Base-by-base conservation (phyloP, 1,284 basidiomycete species). In the Neolentinus lepideus region DNA sequence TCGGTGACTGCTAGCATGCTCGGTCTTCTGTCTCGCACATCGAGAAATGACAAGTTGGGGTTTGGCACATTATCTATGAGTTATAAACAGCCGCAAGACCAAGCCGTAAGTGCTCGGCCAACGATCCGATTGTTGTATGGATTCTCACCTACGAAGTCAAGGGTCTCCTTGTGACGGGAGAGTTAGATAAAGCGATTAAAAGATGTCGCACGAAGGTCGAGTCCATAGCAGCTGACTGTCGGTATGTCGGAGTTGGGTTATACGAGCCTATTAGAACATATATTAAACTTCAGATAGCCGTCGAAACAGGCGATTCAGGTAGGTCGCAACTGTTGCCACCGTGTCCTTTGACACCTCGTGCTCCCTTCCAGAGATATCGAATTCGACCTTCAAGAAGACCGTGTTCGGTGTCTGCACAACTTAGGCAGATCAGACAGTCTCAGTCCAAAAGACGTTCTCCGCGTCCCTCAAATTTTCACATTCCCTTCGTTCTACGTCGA, bases 321-420 rank as follows among this genome's bases (percentile, higher is more conserved):
- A 36, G 10, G 58, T 48, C 11, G 24, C 12, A 6, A n/a, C 12
- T 26, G 4, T 50, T 4, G 4, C 47, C 4, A 21, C 43, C 36
- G 47, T 38, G 16, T 45, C 26, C 14, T 21, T 50, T 29, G 38
- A 11, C 14, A 55, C 43, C 21, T 25, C 10, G 26, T 53, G 25
- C 25, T 53, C 48, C 21, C 51, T 26, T 43, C 12, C 55, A 78
- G 77, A 60, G 79, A 81, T 63, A 67, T 76, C 47, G 78, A 79
- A 62, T 81, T 79, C 57, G 78, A 81, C 59, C 64, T 80, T 0
- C 76, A 76, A 56, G 71, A 73, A 43, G 76, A 79, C 59, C 63
- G 62, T 51, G 56, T 68, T 1, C 62, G 71, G 19, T 80, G 77
- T 63, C 63, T 80, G n/a, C 69, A 75, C 52, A 72, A 73, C 11